These are phyloP conservation scores for Eutrema japonicum DNA, from an alignment of 345 rosid genomes.

Conservation along the genomic window DNA sequence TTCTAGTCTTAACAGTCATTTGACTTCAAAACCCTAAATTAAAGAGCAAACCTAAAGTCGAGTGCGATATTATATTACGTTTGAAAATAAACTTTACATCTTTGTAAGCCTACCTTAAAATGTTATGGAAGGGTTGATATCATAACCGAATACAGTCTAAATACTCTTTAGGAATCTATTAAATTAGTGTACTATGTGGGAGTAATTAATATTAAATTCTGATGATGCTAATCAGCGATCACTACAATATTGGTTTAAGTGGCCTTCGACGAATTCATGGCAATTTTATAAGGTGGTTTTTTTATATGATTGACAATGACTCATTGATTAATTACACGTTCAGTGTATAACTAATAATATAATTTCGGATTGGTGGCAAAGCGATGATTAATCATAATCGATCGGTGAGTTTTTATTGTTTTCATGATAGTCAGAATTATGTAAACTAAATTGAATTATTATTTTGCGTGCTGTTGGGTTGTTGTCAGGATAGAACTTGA, in stretches of 20 bases:
- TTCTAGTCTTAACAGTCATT: no score
- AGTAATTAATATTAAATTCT: slow-evolving; percentile 12
- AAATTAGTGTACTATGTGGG: slow-evolving; percentile 2
- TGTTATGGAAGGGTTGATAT: not conserved
- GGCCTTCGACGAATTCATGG: not conserved
- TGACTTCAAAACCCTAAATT: no score
- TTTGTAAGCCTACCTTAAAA: not conserved
- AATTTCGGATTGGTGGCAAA: slow-evolving; percentile 27
- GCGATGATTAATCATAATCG: slow-evolving; percentile 19
- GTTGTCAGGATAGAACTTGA: slow-evolving; percentile 36
- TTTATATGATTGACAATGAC: slow-evolving; percentile 20
- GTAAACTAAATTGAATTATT: not conserved
- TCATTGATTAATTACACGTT: slow-evolving; percentile 11
- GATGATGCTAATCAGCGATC: slow-evolving; percentile 30
- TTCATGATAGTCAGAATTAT: slow-evolving; percentile 18
- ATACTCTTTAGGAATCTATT: not conserved
- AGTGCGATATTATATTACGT: no score
- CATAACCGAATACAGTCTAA: not conserved
- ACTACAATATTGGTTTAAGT: slow-evolving; percentile 12
- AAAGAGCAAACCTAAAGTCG: no score
- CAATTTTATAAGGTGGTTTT: not conserved
- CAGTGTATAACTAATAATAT: not conserved
- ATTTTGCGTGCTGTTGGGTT: slow-evolving; percentile 32
- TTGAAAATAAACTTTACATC: no score
- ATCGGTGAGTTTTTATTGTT: slow-evolving; percentile 21